Evolutionary conservation across 2,329 filamentous ascomycete species (phyloP).

Genomic region (Ramularia endophylla): DNA sequence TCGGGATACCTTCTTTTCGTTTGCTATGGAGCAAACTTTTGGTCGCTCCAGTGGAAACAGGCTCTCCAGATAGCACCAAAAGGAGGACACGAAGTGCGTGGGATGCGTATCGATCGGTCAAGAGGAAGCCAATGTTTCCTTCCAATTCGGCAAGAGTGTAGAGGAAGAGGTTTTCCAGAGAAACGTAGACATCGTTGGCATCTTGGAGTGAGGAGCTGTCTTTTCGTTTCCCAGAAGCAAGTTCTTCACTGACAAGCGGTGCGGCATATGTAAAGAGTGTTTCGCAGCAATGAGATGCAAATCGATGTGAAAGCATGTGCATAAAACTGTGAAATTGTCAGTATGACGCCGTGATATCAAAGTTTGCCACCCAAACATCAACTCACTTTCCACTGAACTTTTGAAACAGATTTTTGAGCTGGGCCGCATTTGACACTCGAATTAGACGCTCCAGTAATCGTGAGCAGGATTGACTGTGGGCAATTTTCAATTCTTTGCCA

Average conservation of each 20-base stretch:
- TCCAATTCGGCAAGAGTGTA: conserved; percentile 82
- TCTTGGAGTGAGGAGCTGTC: conserved; percentile 39
- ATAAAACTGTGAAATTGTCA: conserved; percentile 54
- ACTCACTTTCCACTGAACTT: conserved; percentile 71
- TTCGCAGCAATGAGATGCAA: conserved; percentile 96
- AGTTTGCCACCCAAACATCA: neutral
- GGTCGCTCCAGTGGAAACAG: conserved; percentile 63
- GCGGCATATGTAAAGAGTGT: conserved; percentile 82
- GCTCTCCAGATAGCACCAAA: conserved; percentile 75
- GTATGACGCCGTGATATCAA: conserved; percentile 1
- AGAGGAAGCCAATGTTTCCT: conserved; percentile 70
- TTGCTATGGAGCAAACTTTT: conserved; percentile 81
- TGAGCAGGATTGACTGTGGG: conserved; percentile 92
- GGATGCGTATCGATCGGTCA: conserved; percentile 85
- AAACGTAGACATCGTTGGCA: conserved; percentile 48
- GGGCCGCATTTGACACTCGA: conserved; percentile 66
- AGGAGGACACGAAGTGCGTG: conserved; percentile 84
- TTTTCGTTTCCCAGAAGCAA: conserved; percentile 43
- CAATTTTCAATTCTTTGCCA: conserved; percentile 93
- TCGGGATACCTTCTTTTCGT: conserved; percentile 77
- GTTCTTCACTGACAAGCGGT: conserved; percentile 68
- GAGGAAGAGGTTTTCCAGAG: conserved; percentile 82
- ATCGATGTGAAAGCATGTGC: conserved; percentile 86
- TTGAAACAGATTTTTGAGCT: conserved; percentile 81
- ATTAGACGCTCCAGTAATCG: conserved; percentile 89